phyloP scores from a whole-genome alignment of 106 monocot genomes.

The Posidonia australis region DNA sequence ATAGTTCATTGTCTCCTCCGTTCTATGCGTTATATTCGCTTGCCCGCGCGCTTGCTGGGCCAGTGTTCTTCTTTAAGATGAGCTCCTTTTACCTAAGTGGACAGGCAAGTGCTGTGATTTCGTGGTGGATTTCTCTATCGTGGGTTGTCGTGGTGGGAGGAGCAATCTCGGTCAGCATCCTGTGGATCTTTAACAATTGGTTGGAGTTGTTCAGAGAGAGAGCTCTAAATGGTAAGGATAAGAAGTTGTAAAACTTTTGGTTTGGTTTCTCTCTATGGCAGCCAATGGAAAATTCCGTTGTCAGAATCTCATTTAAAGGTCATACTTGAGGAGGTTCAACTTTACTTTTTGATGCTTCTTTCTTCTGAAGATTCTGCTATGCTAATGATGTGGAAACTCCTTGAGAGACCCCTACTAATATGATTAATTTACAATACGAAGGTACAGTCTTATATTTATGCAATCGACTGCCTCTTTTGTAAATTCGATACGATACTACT shows the following conservation, averaged over 20 bases:
- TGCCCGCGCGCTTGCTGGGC: constrained; percentile 58
- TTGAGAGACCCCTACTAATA: too few relatives aligned
- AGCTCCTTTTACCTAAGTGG: constrained; percentile 56
- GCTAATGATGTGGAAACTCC: too few relatives aligned
- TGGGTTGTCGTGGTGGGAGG: constrained; percentile 82
- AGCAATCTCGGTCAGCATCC: constrained; percentile 75
- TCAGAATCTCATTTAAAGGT: too few relatives aligned
- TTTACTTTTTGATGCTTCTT: too few relatives aligned
- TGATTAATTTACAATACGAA: too few relatives aligned
- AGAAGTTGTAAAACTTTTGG: constrained; percentile 1
- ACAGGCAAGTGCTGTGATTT: constrained; percentile 49
- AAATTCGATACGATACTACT: too few relatives aligned
- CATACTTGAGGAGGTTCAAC: too few relatives aligned
- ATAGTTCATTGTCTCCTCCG: constrained; percentile 44
- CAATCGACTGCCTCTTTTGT: too few relatives aligned
- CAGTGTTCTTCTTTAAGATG: constrained; percentile 81
- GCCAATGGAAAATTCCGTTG: too few relatives aligned
- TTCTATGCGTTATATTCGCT: constrained; percentile 68
- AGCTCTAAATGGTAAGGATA: neutral
- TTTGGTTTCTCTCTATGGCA: neutral
- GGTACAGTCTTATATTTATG: too few relatives aligned
- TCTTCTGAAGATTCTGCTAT: too few relatives aligned
- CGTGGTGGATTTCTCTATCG: constrained; percentile 67
- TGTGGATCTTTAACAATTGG: constrained; percentile 85
- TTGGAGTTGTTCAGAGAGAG: constrained; percentile 51